Evolutionary conservation across 768 basidiomycete genomes (phyloP), one percentile per base, ranked within the genome.

Genomic region (Hysterangium stoloniferum): DNA sequence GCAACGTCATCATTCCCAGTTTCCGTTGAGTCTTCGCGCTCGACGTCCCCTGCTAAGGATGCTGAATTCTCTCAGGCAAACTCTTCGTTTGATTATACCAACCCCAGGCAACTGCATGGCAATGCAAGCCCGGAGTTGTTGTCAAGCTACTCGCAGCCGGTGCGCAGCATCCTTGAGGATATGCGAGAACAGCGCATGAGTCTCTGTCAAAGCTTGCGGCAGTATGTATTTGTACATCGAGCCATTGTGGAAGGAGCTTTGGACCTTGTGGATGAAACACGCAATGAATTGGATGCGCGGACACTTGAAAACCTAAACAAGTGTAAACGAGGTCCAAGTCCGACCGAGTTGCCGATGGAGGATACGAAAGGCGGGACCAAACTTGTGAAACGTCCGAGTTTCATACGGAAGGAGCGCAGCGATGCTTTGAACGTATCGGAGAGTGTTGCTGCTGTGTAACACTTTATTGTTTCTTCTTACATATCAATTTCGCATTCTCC

Each of bases 121-220:
- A 37, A 17, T 51, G 58, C 62, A 33, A 77, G 77, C 11, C 87
- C 90, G 3, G 73, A 74, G 15, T 68, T 72, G 38, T 66, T 89
- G 53, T 80, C 79, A 37, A 70, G 72, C 31, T 80, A 84, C 55
- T 73, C 76, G 28, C 84, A 90, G 41, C 95, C 95, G 3, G 77
- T 96, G 34, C 80, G 76, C 63, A 76, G 80, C 48, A 77, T 96
- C 1, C 72, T 97, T 45, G 90, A 94, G 66, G 89, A 93, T 62
- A 91, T 98, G 84, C 77, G 95, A 38, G 84, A 94, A 64, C 94
- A 97, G 68, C 74, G 95, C 48, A 98, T 98, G 95, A 92, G 89
- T 60, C 67, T 96, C 54, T 95, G 94, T 62, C 94, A 95, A 71
- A 95, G 87, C 64, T 68, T 94, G 61, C 72, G 93, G 52, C 95